phyloP scores from a whole-genome alignment of 495 filamentous ascomycete species.

The Glonium stellatum region DNA sequence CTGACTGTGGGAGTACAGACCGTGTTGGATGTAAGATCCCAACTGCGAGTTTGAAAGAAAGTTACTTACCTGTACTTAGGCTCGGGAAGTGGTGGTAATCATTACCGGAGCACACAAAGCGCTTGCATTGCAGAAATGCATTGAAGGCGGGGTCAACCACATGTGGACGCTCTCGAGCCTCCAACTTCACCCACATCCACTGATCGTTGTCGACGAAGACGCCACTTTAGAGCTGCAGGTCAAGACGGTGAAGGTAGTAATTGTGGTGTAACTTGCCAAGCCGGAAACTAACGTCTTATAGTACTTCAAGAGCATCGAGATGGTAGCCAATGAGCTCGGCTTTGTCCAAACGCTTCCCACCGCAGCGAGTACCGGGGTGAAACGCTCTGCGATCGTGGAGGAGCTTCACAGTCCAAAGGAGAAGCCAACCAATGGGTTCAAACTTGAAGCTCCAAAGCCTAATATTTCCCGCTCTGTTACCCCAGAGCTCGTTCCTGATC shows the following conservation, averaged over 20 bases:
- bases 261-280: not conserved
- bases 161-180: constrained; percentile 83
- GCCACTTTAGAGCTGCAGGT: constrained; percentile 77
- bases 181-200: constrained; percentile 70
- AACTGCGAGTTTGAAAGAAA: not conserved
- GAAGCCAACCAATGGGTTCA: constrained; percentile 1
- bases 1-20: constrained; percentile 85
- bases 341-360: constrained; percentile 54
- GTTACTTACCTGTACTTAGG: constrained; percentile 30
- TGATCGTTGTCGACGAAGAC: constrained; percentile 80
- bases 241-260: constrained; percentile 65
- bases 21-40: constrained; percentile 55
- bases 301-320: constrained; percentile 66
- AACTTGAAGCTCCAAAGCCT: constrained; percentile 21
- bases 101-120: constrained; percentile 76
- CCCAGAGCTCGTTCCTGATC: constrained; percentile 28
- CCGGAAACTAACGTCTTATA: constrained; percentile 23
- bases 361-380: constrained; percentile 18
- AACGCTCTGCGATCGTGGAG: constrained; percentile 34
- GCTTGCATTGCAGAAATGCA: constrained; percentile 69
- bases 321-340: constrained; percentile 49
- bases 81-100: constrained; percentile 74
- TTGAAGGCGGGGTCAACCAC: constrained; percentile 77
- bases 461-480: constrained; percentile 18
- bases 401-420: constrained; percentile 26